Evolutionary conservation across 2,329 filamentous ascomycete genomes (phyloP).

Genomic region (Beauveria sp.): DNA sequence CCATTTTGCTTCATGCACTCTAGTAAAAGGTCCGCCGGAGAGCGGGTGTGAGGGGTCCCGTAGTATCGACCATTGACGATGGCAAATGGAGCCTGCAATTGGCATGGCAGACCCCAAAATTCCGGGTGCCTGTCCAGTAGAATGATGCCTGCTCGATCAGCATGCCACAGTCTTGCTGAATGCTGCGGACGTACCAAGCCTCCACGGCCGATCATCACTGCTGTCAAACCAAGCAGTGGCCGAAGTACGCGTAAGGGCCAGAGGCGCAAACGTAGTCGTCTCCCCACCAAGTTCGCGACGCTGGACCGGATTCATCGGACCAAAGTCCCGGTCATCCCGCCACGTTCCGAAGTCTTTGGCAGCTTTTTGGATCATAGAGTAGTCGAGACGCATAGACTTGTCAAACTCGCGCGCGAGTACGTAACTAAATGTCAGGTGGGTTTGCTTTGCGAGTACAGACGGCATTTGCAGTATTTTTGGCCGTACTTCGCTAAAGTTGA

Average conservation of each 20-base stretch:
- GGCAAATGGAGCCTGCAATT: constrained; percentile 3
- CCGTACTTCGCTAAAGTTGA: constrained; percentile 8
- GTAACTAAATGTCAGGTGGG: constrained; percentile 5
- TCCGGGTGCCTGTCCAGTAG: constrained; percentile 7
- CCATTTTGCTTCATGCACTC: constrained; percentile 5
- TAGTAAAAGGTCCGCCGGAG: background rate
- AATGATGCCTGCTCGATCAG: constrained; percentile 6
- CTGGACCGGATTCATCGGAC: constrained; percentile 13
- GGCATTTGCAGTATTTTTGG: constrained; percentile 4
- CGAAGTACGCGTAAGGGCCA: constrained; percentile 8
- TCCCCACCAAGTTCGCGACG: constrained; percentile 3
- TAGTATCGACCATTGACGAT: constrained; percentile 6
- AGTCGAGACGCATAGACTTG: constrained; percentile 5
- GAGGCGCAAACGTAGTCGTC: constrained; percentile 5
- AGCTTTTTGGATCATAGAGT: constrained; percentile 6
- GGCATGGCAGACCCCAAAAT: constrained; percentile 7
- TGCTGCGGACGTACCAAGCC: constrained; percentile 1
- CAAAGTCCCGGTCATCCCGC: constrained; percentile 10
- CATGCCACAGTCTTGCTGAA: background rate
- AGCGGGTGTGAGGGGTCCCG: constrained; percentile 2
- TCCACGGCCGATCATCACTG: constrained; percentile 3
- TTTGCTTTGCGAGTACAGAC: constrained; percentile 7
- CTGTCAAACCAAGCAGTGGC: constrained; percentile 11
- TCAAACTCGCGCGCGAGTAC: constrained; percentile 11
- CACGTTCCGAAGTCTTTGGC: constrained; percentile 8